Evolutionary conservation across 2,329 filamentous ascomycete genomes (phyloP).

Genomic region (Aureobasidium sp.): DNA sequence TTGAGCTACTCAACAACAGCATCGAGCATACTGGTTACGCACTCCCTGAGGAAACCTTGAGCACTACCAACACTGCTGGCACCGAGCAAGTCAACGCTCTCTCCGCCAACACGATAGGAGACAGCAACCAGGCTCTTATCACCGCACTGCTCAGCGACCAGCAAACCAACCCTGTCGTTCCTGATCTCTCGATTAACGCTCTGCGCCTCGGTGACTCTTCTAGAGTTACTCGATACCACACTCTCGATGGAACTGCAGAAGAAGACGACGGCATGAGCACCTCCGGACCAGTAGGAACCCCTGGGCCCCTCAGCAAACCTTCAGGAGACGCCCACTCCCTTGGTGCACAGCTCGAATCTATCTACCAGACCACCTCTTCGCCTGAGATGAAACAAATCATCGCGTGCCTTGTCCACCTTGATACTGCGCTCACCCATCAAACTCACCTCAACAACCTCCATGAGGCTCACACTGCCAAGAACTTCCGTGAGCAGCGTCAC

Average conservation of each 20-base stretch:
- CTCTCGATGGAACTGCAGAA: not conserved
- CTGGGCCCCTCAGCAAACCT: no score
- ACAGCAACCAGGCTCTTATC: not conserved
- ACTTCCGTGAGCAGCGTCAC: not conserved
- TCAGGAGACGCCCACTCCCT: not conserved
- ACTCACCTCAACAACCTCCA: not conserved
- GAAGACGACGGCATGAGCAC: not conserved
- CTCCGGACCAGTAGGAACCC: not conserved
- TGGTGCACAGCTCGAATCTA: not conserved
- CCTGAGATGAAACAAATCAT: not conserved
- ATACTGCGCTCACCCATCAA: not conserved
- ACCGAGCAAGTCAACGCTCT: not conserved
- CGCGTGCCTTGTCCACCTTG: not conserved
- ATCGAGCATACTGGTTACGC: not conserved
- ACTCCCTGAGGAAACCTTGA: not conserved
- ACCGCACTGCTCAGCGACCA: not conserved
- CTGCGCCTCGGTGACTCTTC: no score
- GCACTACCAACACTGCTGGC: not conserved
- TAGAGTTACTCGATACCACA: no score
- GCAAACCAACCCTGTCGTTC: no score
- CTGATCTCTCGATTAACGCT: no score
- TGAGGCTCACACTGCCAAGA: not conserved
- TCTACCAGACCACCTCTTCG: not conserved
- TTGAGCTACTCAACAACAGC: not conserved
- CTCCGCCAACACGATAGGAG: not conserved